Evolutionary conservation across 805 yeast species (phyloP), one percentile per base, ranked within the genome.

Genomic region (Naumovozyma castellii): DNA sequence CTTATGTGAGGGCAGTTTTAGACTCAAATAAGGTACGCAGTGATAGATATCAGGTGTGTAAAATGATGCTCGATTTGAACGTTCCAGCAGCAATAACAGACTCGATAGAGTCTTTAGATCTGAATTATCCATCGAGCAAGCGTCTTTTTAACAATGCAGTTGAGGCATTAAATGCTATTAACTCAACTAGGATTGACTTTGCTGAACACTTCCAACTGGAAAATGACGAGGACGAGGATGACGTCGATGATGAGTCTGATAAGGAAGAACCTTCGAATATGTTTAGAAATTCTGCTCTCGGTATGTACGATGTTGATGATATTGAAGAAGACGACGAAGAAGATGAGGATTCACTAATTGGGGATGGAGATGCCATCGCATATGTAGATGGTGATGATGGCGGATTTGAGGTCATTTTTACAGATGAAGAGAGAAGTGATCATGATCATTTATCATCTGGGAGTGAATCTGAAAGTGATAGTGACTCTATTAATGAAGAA

Each of bases 251-350:
- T 19, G 85, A 80, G 29, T 67, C 66, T 32, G 65, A 66, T 16
- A 77, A 73, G 29, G 94, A 82, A 39, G 90, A 85, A 39, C 75
- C 87, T 0, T 87, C 94, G 0, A 88, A 88, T 56, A 66, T 88
- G 53, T 78, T 90, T 60, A 68, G 81, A 31, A 88, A 92, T 56
- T 88, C 97, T 0, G 84, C 97, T 0, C 67, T 90, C 32, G 97
- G 96, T 1, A 88, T 90, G 94, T 90, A 82, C 56, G 97, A 90
- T 50, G 79, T 84, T 31, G 84, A 72, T 27, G 92, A 80, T 38
- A 71, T 74, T 28, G 81, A 76, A 46, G 74, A 75, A 34, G 82
- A 78, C 27, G 81, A 73, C 6, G 75, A 67, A n/a, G 74, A 67
- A 18, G 77, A 70, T 32, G 71, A 67, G 18, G 75, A 69, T 18